A percentile compares a stretch with the other conserved stretches of the same genome.
phyloP scores from a whole-genome alignment of 805 yeast genomes.

The Kurtzmaniella fragi region DNA sequence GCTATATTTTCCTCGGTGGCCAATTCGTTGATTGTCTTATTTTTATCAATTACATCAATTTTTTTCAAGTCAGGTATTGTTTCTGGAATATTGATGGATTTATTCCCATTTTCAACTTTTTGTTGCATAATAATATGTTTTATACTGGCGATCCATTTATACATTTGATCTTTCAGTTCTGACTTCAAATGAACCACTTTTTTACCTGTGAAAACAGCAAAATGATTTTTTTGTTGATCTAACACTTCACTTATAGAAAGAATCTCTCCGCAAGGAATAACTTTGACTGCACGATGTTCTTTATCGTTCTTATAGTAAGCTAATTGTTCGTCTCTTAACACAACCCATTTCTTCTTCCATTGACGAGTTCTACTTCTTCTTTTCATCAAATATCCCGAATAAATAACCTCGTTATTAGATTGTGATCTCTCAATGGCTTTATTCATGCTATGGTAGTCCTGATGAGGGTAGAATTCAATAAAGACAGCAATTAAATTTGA shows the following conservation, averaged over 20 bases:
- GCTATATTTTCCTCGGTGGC: not conserved
- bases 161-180: conserved; percentile 6
- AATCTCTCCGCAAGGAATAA: conserved; percentile 18
- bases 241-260: conserved; percentile 14
- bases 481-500: not conserved
- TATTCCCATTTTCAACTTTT: not conserved
- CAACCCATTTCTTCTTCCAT: conserved; percentile 39
- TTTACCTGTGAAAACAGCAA: conserved; percentile 20
- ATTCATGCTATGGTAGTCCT: not conserved
- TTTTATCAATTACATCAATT: not conserved
- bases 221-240: conserved; percentile 10
- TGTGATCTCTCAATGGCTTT: too few species aligned
- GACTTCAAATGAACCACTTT: conserved; percentile 15
- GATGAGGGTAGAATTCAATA: not conserved
- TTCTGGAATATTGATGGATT: conserved; percentile 4
- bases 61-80: not conserved
- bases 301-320: conserved; percentile 33
- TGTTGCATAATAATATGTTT: not conserved
- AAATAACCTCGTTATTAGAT: conserved; percentile 13
- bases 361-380: conserved; percentile 26
- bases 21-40: not conserved
- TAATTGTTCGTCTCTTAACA: conserved; percentile 31
- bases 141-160: conserved; percentile 14
- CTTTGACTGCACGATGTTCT: conserved; percentile 33
- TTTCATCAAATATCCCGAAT: conserved; percentile 24